These are phyloP conservation scores for Penicillium decumbens DNA, from an alignment of 2,329 filamentous ascomycete genomes.

Conservation along the genomic window DNA sequence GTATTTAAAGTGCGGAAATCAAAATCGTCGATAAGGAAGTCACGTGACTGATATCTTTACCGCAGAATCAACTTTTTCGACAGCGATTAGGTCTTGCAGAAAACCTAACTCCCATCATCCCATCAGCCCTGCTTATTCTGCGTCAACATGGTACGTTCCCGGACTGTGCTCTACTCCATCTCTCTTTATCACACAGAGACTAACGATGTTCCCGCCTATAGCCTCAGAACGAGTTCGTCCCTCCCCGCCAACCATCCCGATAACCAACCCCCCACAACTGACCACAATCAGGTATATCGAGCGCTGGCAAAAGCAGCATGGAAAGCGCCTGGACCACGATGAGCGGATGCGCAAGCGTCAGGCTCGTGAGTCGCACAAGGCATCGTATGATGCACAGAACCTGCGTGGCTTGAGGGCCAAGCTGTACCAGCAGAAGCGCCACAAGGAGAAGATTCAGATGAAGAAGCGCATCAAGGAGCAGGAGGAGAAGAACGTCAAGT, in stretches of 20 bases:
- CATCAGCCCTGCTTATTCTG: constrained; percentile 15
- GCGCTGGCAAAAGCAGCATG: constrained; percentile 65
- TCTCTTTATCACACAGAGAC: constrained; percentile 7
- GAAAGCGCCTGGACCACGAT: constrained; percentile 69
- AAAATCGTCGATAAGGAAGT: constrained; percentile 17
- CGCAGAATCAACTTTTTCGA: constrained; percentile 26
- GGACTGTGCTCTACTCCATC: neutral
- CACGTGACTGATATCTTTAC: constrained; percentile 26
- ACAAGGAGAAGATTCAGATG: constrained; percentile 98
- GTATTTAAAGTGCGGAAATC: neutral
- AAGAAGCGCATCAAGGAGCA: constrained; percentile 89
- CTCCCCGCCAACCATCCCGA: constrained; percentile 13
- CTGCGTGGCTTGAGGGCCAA: constrained; percentile 88
- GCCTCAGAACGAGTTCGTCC: constrained; percentile 46
- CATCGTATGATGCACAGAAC: constrained; percentile 86
- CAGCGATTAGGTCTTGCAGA: constrained; percentile 25
- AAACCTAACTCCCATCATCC: constrained; percentile 18
- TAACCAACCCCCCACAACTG: constrained; percentile 6
- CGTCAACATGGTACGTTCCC: constrained; percentile 31
- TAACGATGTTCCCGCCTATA: constrained; percentile 8
- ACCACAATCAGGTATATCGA: constrained; percentile 57
- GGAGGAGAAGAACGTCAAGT: constrained; percentile 95
- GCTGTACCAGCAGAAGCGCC: constrained; percentile 85
- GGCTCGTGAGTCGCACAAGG: constrained; percentile 84
- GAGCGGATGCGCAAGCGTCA: constrained; percentile 81